Conservation (phyloP, 352 stramenopile species). For the Phytophthora uliginosa region DNA sequence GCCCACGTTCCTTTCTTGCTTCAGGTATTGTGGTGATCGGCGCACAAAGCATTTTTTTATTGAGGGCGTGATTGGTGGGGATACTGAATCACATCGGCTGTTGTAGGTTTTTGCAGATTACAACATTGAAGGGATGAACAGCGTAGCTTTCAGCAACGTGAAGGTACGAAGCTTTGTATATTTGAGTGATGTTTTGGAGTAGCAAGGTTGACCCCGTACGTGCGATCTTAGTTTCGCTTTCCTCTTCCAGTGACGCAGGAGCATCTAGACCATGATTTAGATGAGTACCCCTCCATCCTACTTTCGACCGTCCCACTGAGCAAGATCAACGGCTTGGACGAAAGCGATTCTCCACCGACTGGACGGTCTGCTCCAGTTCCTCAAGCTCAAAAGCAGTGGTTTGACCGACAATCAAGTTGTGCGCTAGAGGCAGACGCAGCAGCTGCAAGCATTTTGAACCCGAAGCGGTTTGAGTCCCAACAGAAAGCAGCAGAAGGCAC, state of each 20-base stretch:
- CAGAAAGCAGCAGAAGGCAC: constrained; percentile 52
- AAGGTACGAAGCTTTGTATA: constrained; percentile 51
- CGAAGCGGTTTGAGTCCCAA: constrained; percentile 51
- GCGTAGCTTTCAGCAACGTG: constrained; percentile 73
- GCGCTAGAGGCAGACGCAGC: constrained; percentile 80
- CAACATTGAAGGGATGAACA: constrained; percentile 95
- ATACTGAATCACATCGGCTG: background rate
- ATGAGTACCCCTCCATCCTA: constrained; percentile 42
- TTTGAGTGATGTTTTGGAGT: background rate
- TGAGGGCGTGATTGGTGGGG: background rate
- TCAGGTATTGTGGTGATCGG: constrained; percentile 51
- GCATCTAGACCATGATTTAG: constrained; percentile 44
- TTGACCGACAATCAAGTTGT: constrained; percentile 77
- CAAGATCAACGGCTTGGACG: constrained; percentile 47
- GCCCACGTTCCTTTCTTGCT: constrained; percentile 91
- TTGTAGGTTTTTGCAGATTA: constrained; percentile 91
- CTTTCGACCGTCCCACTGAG: constrained; percentile 45
- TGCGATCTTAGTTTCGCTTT: constrained; percentile 63
- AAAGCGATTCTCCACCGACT: constrained; percentile 20
- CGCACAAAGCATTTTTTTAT: background rate
- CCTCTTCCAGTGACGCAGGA: constrained; percentile 66
- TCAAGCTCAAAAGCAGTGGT: constrained; percentile 53
- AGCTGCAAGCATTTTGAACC: constrained; percentile 76
- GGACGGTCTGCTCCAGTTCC: constrained; percentile 49
- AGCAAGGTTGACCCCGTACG: constrained; percentile 11